Evolutionary conservation across 345 rosid genomes (phyloP).

Genomic region (Populus tremula): DNA sequence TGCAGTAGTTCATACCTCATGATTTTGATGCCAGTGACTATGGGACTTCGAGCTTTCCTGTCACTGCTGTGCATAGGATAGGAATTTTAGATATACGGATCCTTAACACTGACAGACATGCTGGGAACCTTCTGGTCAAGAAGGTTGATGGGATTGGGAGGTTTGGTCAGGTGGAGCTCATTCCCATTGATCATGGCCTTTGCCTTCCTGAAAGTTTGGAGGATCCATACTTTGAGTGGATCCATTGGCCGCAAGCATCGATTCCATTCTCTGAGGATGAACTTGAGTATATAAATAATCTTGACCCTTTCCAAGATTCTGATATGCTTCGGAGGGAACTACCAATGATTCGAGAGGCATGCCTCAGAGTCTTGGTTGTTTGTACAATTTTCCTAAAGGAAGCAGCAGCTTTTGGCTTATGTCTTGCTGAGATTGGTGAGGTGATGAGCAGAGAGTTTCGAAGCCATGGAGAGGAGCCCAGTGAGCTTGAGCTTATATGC

Average conservation of each 20-base stretch:
- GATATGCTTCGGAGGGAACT: conserved; percentile 44
- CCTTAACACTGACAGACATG: conserved; percentile 42
- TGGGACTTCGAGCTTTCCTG: conserved; percentile 48
- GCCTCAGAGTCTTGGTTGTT: conserved; percentile 34
- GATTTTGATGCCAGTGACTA: conserved; percentile 52
- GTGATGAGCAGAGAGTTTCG: conserved; percentile 50
- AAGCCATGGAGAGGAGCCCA: conserved; percentile 39
- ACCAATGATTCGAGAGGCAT: conserved; percentile 45
- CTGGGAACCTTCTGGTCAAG: conserved; percentile 43
- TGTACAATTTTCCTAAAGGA: conserved; percentile 44
- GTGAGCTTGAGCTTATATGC: conserved; percentile 42
- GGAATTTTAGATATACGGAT: conserved; percentile 44
- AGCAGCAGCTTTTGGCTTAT: conserved; percentile 34
- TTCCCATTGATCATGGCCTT: conserved; percentile 49
- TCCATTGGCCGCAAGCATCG: conserved; percentile 50
- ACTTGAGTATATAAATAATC: conserved; percentile 33
- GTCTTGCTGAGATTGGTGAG: conserved; percentile 45
- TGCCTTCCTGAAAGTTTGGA: conserved; percentile 48
- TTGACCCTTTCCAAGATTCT: conserved; percentile 39
- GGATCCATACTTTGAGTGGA: conserved; percentile 51
- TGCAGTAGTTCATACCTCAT: conserved; percentile 44
- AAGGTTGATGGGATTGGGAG: conserved; percentile 35
- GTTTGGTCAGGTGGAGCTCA: conserved; percentile 35
- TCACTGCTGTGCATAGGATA: conserved; percentile 38
- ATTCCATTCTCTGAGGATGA: conserved; percentile 47